Base-by-base conservation (phyloP, 2,329 filamentous ascomycete species). In the Penicillium sp. region DNA sequence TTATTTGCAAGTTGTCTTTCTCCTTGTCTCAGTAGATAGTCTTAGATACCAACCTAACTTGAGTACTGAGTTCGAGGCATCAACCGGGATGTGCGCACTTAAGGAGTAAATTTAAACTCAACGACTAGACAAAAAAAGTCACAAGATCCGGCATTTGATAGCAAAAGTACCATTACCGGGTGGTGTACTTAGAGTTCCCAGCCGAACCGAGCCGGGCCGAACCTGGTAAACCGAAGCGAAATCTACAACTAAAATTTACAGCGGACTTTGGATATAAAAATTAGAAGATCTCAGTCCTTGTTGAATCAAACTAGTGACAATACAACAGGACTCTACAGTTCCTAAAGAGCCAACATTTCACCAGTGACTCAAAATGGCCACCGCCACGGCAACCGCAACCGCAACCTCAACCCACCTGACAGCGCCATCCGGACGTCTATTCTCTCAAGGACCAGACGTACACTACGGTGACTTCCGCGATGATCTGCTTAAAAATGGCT, bases 401-500 rank as follows among this genome's bases (percentile, higher is more conserved):
- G 25, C 14, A 4, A 37, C 48, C 6, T 23, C 52, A 14, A 52
- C 56, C 14, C 19, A 33, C n/a, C 48, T 49, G n/a, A 55, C 43
- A 16, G 50, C 51, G 1, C 47, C 46, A 21, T 52, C 54, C 2
- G 58, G 58, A 54, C 44, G 48, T 16, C 23, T 60, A 16, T 60
- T 60, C 25, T 54, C 54, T 7, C 55, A 67, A 16, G 64, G 64
- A 23, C 37, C 29, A 1, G 47, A 59, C 13, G 60, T 59, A 3
- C 5, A 42, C 1, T 50, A 62, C 42, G 61, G 61, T 23, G 65
- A 68, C n/a, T 68, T 66, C 33, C 64, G 65, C 10, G 65, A 67
- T 27, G 65, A 69, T 25, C 59, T 76, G 7, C 63, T 64, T 1
- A 63, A 70, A 9, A 71, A 81, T 53, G 79, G 79, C 3, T 81